These are phyloP conservation scores for Calonectria pteridis DNA, from an alignment of 2,329 filamentous ascomycete genomes.

Conservation along the genomic window DNA sequence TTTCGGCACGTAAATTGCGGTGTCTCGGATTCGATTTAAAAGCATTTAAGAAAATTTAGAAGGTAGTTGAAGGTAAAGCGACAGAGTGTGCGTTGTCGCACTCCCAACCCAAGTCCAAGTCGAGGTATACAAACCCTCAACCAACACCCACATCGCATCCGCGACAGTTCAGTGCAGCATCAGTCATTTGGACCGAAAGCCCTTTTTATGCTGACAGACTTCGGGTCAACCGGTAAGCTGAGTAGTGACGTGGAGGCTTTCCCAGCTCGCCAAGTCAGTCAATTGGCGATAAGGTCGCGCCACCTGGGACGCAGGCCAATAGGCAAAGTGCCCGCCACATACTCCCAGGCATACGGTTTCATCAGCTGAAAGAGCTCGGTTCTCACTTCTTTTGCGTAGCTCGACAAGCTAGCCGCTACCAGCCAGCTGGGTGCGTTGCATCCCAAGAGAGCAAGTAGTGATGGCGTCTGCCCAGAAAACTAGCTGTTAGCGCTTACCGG, in stretches of 20 bases:
- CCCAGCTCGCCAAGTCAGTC: not conserved
- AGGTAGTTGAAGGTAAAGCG: not conserved
- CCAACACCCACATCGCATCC: not conserved
- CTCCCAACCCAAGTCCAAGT: not conserved
- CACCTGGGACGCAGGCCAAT: not conserved
- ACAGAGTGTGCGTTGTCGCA: not conserved
- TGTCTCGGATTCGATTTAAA: not conserved
- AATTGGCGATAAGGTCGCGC: not conserved
- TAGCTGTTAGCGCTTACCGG: not conserved
- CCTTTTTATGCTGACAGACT: not conserved
- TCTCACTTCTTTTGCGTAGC: not conserved
- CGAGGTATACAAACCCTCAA: not conserved
- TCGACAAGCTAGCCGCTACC: not conserved
- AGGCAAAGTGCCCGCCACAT: not conserved
- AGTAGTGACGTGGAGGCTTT: not conserved
- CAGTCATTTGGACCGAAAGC: not conserved
- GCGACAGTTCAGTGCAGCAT: not conserved
- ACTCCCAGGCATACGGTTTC: not conserved
- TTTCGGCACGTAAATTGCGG: not conserved
- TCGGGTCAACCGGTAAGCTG: not conserved
- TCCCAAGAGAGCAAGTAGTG: not conserved
- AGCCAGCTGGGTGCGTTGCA: not conserved
- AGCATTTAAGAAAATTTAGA: not conserved
- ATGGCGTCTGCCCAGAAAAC: not conserved
- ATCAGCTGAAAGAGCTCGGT: not conserved